phyloP scores from a whole-genome alignment of 139 green algal species.

The Coelastrella sp. region DNA sequence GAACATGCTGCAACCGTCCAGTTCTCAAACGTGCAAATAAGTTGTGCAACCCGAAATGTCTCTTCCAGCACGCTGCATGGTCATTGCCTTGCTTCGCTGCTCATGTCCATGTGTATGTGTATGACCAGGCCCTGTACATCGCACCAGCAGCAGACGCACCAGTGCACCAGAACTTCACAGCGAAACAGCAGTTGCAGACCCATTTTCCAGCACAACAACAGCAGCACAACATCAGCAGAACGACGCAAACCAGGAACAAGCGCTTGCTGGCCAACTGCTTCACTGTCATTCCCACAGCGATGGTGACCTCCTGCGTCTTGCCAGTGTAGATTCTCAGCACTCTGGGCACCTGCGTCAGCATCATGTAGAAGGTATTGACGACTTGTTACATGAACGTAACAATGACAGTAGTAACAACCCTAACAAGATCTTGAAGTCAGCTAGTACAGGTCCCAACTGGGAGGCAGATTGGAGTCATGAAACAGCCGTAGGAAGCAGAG shows the following conservation, averaged over 20 bases:
- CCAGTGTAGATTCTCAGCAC: not conserved
- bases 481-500: not conserved
- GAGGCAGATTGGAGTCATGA: not conserved
- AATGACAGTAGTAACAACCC: not conserved
- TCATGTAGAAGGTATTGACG: not conserved
- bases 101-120: not conserved
- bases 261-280: not conserved
- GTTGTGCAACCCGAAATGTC: too few species aligned
- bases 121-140: not conserved
- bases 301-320: not conserved
- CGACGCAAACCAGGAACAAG: not conserved
- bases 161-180: not conserved
- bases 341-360: conserved; percentile 3
- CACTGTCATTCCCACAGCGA: conserved; percentile 23
- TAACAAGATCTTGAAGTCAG: not conserved
- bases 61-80: too few species aligned
- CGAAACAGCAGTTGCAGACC: not conserved
- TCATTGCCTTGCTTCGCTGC: not conserved
- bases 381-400: not conserved
- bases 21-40: too few species aligned
- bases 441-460: not conserved
- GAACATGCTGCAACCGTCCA: too few species aligned
- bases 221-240: not conserved
- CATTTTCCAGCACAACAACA: not conserved
- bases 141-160: not conserved